Base-by-base conservation (phyloP, 1,284 basidiomycete genomes). In the Naganishia liquefaciens region DNA sequence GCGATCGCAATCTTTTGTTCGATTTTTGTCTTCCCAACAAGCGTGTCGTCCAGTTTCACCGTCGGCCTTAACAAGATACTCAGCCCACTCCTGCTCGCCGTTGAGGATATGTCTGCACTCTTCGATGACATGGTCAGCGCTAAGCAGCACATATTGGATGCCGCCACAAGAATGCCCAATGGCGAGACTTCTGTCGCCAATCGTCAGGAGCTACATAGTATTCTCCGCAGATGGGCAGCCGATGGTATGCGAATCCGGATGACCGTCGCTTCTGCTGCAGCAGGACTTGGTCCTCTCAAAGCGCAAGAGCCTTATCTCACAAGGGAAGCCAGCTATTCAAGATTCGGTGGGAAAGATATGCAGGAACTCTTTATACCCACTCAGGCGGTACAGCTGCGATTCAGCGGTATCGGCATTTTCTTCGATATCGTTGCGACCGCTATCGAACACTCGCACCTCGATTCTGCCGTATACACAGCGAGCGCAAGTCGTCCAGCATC, bases 371-470 rank as follows among this genome's bases (percentile, higher is more conserved):
- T 75, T 55, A 69, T 75, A 28, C 68, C 65, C 0, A 63, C 77
- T 11, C 73, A 74, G 13, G 54, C 70, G 0, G 63, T 77, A 17
- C 78, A 78, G 66, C 70, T 73, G n/a, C 72, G 78, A 10, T 76
- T 75, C 3, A 70, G 71, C 1, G 77, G 76, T 1, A 62, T 79
- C 65, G 73, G 75, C 1, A 76, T 78, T 65, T 79, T 78, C 68
- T 79, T 78, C 70, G 77, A 79, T 51, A 73, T 77, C 2, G 70
- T 79, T 23, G 70, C 74, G 25, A 73, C 66, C 46, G 76, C 76
- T 62, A 69, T 75, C 17, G 63, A 70, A 17, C 76, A 76, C 63
- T 69, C 73, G 0, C 77, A 78, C 57, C 67, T 79, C 43, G 75
- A 79, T 67, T 77, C 76, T 2, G 66, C 70, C 0, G 76, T 73